Conservation (phyloP, 371 early-diverging fungal genomes). For the Actinomortierella wolfii region DNA sequence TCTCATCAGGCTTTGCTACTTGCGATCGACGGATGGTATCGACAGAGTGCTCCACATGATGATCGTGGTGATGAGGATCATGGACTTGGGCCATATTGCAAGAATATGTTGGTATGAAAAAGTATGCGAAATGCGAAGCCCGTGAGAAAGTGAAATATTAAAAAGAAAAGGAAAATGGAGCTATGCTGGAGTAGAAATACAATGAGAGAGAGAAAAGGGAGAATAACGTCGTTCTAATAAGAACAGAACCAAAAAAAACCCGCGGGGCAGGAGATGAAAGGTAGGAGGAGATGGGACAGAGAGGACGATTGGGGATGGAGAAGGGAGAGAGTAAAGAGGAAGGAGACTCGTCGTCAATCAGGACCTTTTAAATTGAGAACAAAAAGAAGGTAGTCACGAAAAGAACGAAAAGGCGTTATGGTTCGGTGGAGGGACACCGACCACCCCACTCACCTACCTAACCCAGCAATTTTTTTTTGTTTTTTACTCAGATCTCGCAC, state of each 20-base stretch:
- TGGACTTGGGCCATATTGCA: slow-evolving; percentile 6
- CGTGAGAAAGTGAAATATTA: slow-evolving; percentile 1
- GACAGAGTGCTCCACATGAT: slow-evolving; percentile 60
- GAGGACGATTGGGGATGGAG: too few species aligned
- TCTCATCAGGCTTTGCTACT: slow-evolving; percentile 30
- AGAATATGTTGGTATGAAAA: not conserved
- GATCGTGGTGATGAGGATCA: slow-evolving; percentile 12
- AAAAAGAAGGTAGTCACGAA: too few species aligned
- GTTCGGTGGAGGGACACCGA: too few species aligned
- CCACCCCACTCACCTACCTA: not conserved
- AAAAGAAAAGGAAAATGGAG: not conserved
- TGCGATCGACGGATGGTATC: slow-evolving; percentile 64
- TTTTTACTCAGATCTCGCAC: slow-evolving; percentile 5
- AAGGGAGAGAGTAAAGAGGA: slow-evolving; percentile 6
- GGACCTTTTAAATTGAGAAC: too few species aligned
- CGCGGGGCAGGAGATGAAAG: slow-evolving; percentile 5
- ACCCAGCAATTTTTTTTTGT: not conserved
- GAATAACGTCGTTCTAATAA: not conserved
- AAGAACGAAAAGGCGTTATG: too few species aligned
- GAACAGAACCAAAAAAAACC: not conserved
- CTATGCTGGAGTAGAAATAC: not conserved
- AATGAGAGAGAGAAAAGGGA: not conserved
- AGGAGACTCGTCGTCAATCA: too few species aligned
- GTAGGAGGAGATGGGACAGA: slow-evolving; percentile 9
- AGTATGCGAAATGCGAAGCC: slow-evolving; percentile 1